Evolutionary conservation across 805 yeast species (phyloP), one percentile per base, ranked within the genome.

Genomic region (Lipomyces lipofer): DNA sequence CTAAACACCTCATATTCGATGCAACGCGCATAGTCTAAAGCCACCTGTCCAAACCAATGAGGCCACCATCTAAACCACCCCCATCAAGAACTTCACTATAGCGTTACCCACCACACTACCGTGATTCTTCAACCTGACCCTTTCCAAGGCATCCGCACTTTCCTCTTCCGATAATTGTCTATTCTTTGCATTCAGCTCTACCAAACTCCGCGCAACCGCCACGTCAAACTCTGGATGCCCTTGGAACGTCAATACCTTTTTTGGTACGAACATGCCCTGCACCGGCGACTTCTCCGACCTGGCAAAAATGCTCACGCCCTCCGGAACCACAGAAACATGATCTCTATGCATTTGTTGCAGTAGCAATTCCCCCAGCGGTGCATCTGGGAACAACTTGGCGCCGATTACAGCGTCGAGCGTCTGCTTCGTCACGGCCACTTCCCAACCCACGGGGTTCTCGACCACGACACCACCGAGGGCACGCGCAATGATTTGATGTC

Each of bases 151-250:
- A 32, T 63, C 62, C 24, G 40, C 38, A 5, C 40, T 52, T 13
- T 45, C 43, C 24, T 43, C 47, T 7, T 49, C 54, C 4, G 35
- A 28, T 10, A 56, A n/a, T 12, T 17, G 40, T 6, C 58, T 54
- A 19, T 19, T n/a, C 27, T 22, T 39, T n/a, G 32, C 33, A 22
- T 24, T 45, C n/a, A 29, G 38, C 45, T 69, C 67, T 15, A 67
- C 58, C 38, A 66, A 64, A 47, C 64, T 64, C 48, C 72, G 70
- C 46, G 63, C 69, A 17, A 67, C 64, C 2, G 66, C 63, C 17
- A 63, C 58, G 27, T 68, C 65, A 64, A 87, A 90, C 67, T 90
- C 97, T 0, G 97, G 97, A 65, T 90, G 97, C 0, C 96, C 96
- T 69, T 90, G 97, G 62, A 89, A 79, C 0, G 94, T 80, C 21